These are phyloP conservation scores for Dillenia turbinata DNA, from an alignment of 164 flowering plant species.

Conservation along the genomic window DNA sequence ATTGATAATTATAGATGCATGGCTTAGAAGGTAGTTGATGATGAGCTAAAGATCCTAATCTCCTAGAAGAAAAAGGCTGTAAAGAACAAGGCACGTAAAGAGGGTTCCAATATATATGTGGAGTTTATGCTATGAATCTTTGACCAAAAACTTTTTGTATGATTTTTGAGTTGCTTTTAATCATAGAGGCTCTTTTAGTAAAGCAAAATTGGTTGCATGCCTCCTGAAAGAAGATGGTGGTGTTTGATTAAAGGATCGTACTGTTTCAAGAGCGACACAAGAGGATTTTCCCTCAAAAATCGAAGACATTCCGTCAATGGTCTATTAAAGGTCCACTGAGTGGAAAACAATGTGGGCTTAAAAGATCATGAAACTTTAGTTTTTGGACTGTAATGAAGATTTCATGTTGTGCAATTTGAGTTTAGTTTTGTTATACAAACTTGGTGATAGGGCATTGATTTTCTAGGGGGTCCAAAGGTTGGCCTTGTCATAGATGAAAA, in stretches of 20 bases:
- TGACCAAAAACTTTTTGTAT: conserved; percentile 5
- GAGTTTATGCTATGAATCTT: neutral
- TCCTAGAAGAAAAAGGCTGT: neutral
- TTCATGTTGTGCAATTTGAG: no score
- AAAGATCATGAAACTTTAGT: no score
- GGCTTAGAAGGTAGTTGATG: neutral
- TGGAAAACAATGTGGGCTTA: no score
- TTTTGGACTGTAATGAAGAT: no score
- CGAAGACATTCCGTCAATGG: no score
- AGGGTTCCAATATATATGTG: neutral
- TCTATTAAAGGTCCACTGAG: no score
- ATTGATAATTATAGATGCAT: no score
- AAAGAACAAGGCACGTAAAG: neutral
- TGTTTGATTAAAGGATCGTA: neutral
- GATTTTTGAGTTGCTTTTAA: conserved; percentile 2
- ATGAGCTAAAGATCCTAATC: neutral
- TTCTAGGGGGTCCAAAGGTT: no score
- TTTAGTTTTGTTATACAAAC: no score
- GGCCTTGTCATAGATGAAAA: no score
- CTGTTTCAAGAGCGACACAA: neutral
- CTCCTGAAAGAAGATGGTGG: neutral
- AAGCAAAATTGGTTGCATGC: neutral
- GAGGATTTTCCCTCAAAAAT: no score
- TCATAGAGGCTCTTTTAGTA: conserved; percentile 1
- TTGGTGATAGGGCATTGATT: no score